These are phyloP conservation scores for Closterium sp. DNA, from an alignment of 139 green algal species.

Conservation along the genomic window DNA sequence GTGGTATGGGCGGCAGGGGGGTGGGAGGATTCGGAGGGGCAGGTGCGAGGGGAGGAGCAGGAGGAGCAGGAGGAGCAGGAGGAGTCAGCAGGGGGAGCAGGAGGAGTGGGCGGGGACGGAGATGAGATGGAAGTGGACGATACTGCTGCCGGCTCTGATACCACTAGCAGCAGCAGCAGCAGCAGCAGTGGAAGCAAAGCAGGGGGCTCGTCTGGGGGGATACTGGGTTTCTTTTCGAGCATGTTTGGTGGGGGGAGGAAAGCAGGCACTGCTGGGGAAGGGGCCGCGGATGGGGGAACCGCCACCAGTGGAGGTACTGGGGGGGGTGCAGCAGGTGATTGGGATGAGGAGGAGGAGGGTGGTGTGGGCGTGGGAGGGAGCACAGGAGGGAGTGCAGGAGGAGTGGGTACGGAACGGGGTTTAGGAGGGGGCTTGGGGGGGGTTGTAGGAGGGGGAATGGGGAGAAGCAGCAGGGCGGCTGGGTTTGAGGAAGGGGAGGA, in stretches of 20 bases:
- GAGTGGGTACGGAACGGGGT: not conserved
- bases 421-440: not conserved
- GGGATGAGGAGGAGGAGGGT: not conserved
- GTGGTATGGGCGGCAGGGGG: not conserved
- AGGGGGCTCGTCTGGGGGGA: not conserved
- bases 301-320: not conserved
- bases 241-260: not conserved
- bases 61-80: not conserved
- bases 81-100: too few species aligned
- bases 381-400: not conserved
- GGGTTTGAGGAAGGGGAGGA: not conserved
- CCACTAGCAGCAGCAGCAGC: not conserved
- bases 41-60: not conserved
- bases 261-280: not conserved
- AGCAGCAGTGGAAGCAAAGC: not conserved
- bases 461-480: not conserved
- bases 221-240: not conserved
- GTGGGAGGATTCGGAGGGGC: not conserved
- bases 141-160: not conserved
- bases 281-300: not conserved
- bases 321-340: not conserved
- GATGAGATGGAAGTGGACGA: not conserved
- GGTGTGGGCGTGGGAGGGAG: not conserved
- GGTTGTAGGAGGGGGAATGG: not conserved
- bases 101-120: not conserved